These are phyloP conservation scores for Termitomyces sp. DNA, from an alignment of 768 basidiomycete species.

Conservation along the genomic window DNA sequence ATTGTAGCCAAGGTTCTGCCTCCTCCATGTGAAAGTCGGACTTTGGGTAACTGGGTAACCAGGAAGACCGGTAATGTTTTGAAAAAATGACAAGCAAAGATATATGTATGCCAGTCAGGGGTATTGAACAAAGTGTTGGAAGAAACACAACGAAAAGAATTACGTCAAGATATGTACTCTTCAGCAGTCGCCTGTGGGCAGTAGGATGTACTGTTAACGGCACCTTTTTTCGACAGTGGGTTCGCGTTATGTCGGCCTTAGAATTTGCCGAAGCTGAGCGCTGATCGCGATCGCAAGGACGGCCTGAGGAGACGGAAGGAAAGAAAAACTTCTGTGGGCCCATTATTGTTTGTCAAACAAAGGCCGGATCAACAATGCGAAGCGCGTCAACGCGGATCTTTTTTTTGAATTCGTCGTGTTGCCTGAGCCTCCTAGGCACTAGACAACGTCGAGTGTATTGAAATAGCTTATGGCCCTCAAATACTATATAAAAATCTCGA, in stretches of 20 bases:
- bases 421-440: too few species aligned
- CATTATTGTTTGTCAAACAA: conserved; percentile 3
- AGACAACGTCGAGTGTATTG: too few species aligned
- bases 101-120: too few species aligned
- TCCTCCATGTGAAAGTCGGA: background rate
- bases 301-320: too few species aligned
- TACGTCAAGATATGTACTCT: background rate
- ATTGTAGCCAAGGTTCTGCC: background rate
- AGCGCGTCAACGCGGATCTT: background rate
- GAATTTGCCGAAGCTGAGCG: background rate
- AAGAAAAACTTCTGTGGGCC: background rate
- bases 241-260: too few species aligned
- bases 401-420: too few species aligned
- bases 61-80: too few species aligned
- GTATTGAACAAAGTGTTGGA: too few species aligned
- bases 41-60: too few species aligned
- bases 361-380: background rate
- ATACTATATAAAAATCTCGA: too few species aligned
- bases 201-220: background rate
- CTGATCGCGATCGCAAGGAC: too few species aligned
- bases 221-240: background rate
- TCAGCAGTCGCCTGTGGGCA: background rate
- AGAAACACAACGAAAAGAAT: background rate
- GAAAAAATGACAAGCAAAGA: background rate
- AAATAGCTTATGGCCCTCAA: too few species aligned